These are phyloP conservation scores for Proliferodiscus dingleyae DNA, from an alignment of 2,329 filamentous ascomycete species.

Conservation along the genomic window DNA sequence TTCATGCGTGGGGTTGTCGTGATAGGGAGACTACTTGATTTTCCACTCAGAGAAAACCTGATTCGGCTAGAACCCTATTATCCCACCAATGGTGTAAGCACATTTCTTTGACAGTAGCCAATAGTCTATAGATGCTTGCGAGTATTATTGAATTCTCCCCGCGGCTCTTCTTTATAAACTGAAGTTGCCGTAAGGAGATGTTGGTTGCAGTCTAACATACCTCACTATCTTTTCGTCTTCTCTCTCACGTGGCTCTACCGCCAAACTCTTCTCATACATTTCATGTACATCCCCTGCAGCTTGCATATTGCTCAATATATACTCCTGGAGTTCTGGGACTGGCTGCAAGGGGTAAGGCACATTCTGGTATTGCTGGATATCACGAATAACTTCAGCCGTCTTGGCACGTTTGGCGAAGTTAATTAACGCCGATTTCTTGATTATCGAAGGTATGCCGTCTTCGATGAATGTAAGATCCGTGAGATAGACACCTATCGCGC, in stretches of 20 bases:
- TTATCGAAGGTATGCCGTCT: conserved; percentile 91
- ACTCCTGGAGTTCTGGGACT: conserved; percentile 89
- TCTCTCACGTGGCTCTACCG: conserved; percentile 88
- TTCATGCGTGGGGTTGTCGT: conserved; percentile 12
- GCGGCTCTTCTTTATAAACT: conserved; percentile 12
- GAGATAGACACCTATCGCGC: conserved; percentile 73
- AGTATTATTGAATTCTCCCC: conserved; percentile 10
- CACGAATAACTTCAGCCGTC: conserved; percentile 95
- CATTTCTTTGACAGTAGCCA: conserved; percentile 17
- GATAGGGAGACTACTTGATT: conserved; percentile 2
- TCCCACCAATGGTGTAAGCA: conserved; percentile 25
- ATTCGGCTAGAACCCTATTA: conserved; percentile 54
- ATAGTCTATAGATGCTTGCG: conserved; percentile 12
- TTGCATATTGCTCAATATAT: conserved; percentile 95
- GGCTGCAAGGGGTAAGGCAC: conserved; percentile 90
- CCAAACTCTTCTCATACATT: conserved; percentile 97
- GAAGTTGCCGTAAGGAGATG: conserved; percentile 19
- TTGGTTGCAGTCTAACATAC: conserved; percentile 36
- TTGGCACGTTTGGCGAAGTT: conserved; percentile 98
- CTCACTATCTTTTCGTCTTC: conserved; percentile 99
- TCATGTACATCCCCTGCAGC: conserved; percentile 93
- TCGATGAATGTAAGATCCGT: conserved; percentile 98
- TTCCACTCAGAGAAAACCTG: conserved; percentile 48
- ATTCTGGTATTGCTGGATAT: conserved; percentile 98
- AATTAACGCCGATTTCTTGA: conserved; percentile 94